phyloP scores from a whole-genome alignment of 78 protist species.

The Anaeramoeba flamelloides region DNA sequence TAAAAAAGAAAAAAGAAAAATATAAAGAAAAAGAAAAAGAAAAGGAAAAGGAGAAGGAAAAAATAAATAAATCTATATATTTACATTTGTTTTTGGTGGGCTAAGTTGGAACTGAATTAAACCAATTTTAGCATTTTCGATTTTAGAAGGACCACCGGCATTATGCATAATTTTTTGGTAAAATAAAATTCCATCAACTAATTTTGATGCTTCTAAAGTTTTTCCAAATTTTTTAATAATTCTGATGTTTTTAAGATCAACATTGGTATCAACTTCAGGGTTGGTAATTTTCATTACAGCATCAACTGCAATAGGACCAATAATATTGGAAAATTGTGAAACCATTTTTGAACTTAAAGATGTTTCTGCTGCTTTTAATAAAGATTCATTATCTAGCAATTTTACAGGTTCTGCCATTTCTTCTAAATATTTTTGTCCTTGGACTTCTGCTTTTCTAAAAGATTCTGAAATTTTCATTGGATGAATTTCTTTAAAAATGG shows the following conservation, averaged over 20 bases:
- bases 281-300: constrained; percentile 71
- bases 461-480: constrained; percentile 69
- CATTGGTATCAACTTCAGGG: constrained; percentile 40
- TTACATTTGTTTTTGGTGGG: constrained; percentile 97
- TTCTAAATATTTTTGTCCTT: constrained; percentile 23
- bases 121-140: constrained; percentile 91
- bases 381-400: constrained; percentile 56
- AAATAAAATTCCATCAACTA: constrained; percentile 80
- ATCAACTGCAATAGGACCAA: constrained; percentile 96
- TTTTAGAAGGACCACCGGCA: constrained; percentile 60
- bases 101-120: constrained; percentile 93
- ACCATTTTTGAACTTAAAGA: constrained; percentile 85
- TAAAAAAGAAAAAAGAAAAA: neutral
- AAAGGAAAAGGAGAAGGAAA: too few relatives aligned
- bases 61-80: too few relatives aligned
- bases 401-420: constrained; percentile 63
- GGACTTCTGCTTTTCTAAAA: constrained; percentile 41
- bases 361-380: constrained; percentile 77
- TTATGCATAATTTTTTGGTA: constrained; percentile 50
- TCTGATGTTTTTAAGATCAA: constrained; percentile 60
- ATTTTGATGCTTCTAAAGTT: constrained; percentile 89
- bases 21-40: too few relatives aligned
- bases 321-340: constrained; percentile 58
- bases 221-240: constrained; percentile 76
- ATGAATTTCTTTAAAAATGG: constrained; percentile 78